phyloP scores from a whole-genome alignment of 1,284 basidiomycete genomes.

The Cryptococcus maquisensis region DNA sequence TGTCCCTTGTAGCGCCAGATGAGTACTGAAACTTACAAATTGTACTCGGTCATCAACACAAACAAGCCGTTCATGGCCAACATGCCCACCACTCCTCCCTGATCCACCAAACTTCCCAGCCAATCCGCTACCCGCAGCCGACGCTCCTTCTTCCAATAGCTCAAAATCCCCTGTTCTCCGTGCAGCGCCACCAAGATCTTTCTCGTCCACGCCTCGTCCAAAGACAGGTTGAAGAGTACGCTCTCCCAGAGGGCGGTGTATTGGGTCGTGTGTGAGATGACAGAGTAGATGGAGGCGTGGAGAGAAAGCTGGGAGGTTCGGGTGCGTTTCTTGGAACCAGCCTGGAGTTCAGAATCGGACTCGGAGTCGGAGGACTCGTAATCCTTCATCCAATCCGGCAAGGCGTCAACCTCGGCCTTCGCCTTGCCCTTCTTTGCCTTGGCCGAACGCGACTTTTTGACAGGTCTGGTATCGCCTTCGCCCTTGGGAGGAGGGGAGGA shows the following conservation, averaged over 20 bases:
- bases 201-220: constrained; percentile 35
- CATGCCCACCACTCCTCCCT: constrained; percentile 79
- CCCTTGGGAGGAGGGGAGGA: constrained; percentile 49
- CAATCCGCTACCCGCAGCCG: constrained; percentile 88
- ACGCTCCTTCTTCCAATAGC: constrained; percentile 41
- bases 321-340: constrained; percentile 25
- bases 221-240: constrained; percentile 18
- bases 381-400: constrained; percentile 49
- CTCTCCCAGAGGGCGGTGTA: constrained; percentile 41
- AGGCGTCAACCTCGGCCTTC: constrained; percentile 28
- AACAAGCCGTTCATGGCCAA: constrained; percentile 89
- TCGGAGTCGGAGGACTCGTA: constrained; percentile 39
- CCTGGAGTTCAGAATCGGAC: constrained; percentile 52
- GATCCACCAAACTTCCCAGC: constrained; percentile 81
- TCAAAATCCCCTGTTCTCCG: constrained; percentile 43
- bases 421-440: constrained; percentile 15
- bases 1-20: not conserved
- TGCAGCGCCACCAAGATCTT: constrained; percentile 40
- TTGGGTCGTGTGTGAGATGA: constrained; percentile 26
- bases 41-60: constrained; percentile 86
- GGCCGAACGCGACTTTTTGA: constrained; percentile 8
- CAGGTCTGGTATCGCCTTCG: not conserved
- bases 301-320: constrained; percentile 37
- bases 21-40: constrained; percentile 62
- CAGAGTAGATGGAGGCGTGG: constrained; percentile 32